Conservation (phyloP, 2,329 filamentous ascomycete genomes). For the Tolypocladium inflatum region DNA sequence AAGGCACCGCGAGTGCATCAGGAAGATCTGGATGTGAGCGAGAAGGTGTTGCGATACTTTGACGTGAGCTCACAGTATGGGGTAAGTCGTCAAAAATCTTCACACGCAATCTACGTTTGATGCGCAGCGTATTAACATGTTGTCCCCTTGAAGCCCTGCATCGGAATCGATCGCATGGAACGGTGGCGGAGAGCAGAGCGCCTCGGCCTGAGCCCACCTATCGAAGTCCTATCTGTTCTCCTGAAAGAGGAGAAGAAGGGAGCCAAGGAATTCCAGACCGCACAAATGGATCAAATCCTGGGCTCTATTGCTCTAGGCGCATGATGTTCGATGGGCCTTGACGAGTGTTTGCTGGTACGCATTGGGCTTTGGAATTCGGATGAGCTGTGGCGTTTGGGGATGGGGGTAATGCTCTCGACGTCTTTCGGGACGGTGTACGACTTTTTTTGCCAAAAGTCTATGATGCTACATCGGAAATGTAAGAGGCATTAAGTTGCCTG, state of each 20-base stretch:
- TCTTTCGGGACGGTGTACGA: background rate
- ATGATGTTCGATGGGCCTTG: slow-evolving; percentile 7
- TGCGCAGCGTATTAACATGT: background rate
- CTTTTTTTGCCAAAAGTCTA: background rate
- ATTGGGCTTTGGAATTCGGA: slow-evolving; percentile 7
- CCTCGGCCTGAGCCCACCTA: slow-evolving; percentile 76
- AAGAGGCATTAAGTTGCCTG: background rate
- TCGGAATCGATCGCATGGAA: slow-evolving; percentile 71
- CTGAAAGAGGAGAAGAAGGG: slow-evolving; percentile 57
- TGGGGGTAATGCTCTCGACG: background rate
- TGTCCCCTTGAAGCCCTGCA: slow-evolving; percentile 57
- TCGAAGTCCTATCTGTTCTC: slow-evolving; percentile 83
- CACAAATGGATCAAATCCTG: slow-evolving; percentile 64
- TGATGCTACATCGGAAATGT: background rate
- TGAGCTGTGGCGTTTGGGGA: slow-evolving; percentile 10
- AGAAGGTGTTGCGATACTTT: slow-evolving; percentile 87
- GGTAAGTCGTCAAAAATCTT: slow-evolving; percentile 43
- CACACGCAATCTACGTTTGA: background rate
- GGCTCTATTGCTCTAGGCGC: slow-evolving; percentile 36
- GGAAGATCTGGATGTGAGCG: slow-evolving; percentile 56
- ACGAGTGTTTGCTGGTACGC: background rate
- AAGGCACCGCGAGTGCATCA: slow-evolving; percentile 69
- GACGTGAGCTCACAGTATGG: slow-evolving; percentile 89
- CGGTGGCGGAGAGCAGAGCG: slow-evolving; percentile 81
- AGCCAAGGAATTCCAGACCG: slow-evolving; percentile 47